Conservation (phyloP, 1,284 basidiomycete species). For the Moesziomyces sp. region DNA sequence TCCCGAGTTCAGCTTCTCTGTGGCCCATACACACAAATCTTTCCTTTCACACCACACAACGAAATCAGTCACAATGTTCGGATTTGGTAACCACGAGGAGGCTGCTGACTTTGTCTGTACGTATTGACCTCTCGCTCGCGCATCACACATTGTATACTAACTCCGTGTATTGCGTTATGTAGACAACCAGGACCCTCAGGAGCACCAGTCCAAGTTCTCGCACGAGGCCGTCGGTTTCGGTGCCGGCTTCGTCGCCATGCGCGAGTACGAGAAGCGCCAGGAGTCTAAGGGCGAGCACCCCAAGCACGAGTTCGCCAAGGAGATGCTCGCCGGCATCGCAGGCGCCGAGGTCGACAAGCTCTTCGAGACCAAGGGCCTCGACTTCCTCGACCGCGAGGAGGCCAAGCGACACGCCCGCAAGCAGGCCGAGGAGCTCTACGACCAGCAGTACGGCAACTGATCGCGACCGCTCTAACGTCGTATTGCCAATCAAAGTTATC, state of each 20-base stretch:
- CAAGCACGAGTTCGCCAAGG: constrained; percentile 69
- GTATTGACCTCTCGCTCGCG: constrained; percentile 2
- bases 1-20: not conserved
- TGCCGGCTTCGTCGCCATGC: constrained; percentile 70
- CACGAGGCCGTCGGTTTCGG: constrained; percentile 76
- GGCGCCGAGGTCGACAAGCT: constrained; percentile 62
- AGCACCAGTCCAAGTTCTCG: constrained; percentile 68
- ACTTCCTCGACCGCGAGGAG: constrained; percentile 68
- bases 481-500: too few relatives aligned
- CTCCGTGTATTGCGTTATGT: not conserved
- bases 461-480: not conserved
- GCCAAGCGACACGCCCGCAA: constrained; percentile 70
- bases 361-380: constrained; percentile 59
- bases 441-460: constrained; percentile 51
- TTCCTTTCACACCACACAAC: not conserved
- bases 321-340: constrained; percentile 68
- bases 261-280: constrained; percentile 73
- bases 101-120: constrained; percentile 52
- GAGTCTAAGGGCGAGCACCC: constrained; percentile 70
- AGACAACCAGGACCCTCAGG: constrained; percentile 48
- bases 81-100: constrained; percentile 51
- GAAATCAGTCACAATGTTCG: constrained; percentile 28
- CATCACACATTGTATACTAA: not conserved
- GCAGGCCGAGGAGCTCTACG: constrained; percentile 52
- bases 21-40: not conserved